Evolutionary conservation across 2,329 filamentous ascomycete species (phyloP).

Genomic region (Scytalidium sp.): DNA sequence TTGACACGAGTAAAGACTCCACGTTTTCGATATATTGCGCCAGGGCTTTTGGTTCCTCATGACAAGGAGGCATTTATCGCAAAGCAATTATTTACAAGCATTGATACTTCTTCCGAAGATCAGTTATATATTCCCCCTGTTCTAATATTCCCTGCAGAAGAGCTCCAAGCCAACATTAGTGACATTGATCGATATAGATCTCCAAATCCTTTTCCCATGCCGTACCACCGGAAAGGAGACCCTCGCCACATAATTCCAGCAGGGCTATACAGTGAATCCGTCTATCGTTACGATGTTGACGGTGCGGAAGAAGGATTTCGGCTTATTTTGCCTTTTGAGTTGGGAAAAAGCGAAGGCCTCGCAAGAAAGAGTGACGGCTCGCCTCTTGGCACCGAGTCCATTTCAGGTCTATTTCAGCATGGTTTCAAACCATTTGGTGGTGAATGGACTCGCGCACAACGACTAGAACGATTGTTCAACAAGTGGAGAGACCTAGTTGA

Average conservation of each 20-base stretch:
- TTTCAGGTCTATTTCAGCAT: slow-evolving; percentile 9
- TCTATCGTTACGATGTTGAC: background rate
- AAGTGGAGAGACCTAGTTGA: slow-evolving; percentile 10
- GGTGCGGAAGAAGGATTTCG: slow-evolving; percentile 8
- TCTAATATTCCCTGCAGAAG: too few species aligned
- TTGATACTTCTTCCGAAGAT: too few species aligned
- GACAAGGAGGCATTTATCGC: background rate
- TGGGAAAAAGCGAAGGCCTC: slow-evolving; percentile 3
- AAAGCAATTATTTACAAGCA: slow-evolving; percentile 5
- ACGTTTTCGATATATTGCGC: slow-evolving; percentile 8
- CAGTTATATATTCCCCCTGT: too few species aligned
- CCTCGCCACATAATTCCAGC: too few species aligned
- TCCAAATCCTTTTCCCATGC: too few species aligned
- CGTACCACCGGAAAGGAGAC: too few species aligned
- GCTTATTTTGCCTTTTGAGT: slow-evolving; percentile 6
- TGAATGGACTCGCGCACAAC: slow-evolving; percentile 5
- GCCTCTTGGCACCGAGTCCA: slow-evolving; percentile 6
- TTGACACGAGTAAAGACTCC: background rate
- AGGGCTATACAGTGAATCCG: slow-evolving; percentile 6
- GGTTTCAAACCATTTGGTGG: slow-evolving; percentile 8
- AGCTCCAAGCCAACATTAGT: too few species aligned
- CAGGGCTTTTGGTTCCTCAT: slow-evolving; percentile 7
- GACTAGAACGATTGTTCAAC: slow-evolving; percentile 6
- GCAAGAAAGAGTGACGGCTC: slow-evolving; percentile 5
- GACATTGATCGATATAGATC: too few species aligned